Conservation (phyloP, 345 rosid species). For the Combretum micranthum region DNA sequence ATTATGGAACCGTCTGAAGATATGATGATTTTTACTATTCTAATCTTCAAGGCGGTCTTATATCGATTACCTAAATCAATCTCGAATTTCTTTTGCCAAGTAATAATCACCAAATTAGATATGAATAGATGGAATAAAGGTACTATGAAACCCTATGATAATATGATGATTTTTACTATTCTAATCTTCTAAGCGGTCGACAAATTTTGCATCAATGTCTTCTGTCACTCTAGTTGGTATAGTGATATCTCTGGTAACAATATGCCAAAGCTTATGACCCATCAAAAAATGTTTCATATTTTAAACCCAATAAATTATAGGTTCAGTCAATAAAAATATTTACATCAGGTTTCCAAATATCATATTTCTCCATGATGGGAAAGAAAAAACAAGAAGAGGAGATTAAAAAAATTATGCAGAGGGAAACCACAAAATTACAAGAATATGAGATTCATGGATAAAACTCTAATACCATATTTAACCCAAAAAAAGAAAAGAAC, state of each 20-base stretch:
- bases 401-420: no score
- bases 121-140: background rate
- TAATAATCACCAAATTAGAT: slow-evolving; percentile 5
- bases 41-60: background rate
- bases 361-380: background rate
- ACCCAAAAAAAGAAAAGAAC: no score
- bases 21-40: slow-evolving; percentile 2
- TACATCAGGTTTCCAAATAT: background rate
- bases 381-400: background rate
- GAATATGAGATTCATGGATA: no score
- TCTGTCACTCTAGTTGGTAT: background rate
- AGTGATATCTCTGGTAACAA: background rate
- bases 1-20: background rate
- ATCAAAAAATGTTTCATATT: background rate
- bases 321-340: background rate
- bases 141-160: background rate
- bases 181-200: background rate
- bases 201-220: background rate
- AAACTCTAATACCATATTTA: no score
- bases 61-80: slow-evolving; percentile 1
- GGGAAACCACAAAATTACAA: no score
- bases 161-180: slow-evolving; percentile 1
- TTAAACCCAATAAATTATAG: background rate
- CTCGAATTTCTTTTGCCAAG: background rate
- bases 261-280: background rate